Evolutionary conservation across 345 rosid genomes (phyloP).

Genomic region (Eucalyptus marginata): DNA sequence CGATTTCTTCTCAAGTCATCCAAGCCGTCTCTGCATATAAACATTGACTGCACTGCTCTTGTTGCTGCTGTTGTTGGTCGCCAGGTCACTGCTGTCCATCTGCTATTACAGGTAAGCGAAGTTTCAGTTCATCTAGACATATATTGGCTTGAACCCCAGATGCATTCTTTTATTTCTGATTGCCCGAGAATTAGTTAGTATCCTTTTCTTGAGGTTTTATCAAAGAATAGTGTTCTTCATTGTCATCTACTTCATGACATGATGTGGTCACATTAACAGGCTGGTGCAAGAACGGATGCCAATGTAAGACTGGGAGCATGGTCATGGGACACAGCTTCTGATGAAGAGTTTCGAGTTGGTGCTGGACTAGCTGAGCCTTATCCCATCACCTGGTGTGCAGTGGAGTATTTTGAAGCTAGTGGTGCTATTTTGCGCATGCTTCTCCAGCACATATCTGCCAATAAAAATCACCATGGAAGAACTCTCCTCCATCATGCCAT

Average conservation of each 20-base stretch:
- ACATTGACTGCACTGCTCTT: conserved; percentile 80
- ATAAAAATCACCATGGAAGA: conserved; percentile 53
- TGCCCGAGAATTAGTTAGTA: background rate
- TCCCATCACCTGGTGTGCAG: conserved; percentile 80
- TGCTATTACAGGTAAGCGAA: conserved; percentile 60
- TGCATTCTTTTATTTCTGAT: background rate
- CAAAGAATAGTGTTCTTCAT: background rate
- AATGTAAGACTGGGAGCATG: conserved; percentile 84
- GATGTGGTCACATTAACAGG: conserved; percentile 20
- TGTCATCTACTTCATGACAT: background rate
- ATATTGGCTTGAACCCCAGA: background rate
- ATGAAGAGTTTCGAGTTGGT: conserved; percentile 90
- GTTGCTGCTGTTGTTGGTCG: conserved; percentile 78
- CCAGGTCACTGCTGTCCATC: conserved; percentile 56
- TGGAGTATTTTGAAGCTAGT: conserved; percentile 78
- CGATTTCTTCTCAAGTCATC: conserved; percentile 73
- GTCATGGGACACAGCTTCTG: conserved; percentile 87
- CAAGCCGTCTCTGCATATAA: conserved; percentile 82
- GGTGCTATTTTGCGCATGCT: conserved; percentile 69
- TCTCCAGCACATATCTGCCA: conserved; percentile 31
- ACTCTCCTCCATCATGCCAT: conserved; percentile 92
- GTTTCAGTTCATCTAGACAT: background rate
- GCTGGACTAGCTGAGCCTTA: conserved; percentile 98
- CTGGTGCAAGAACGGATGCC: conserved; percentile 42
- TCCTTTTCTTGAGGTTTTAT: background rate